phyloP scores from a whole-genome alignment of 2,329 filamentous ascomycete genomes.

The Cladosporium sp. region DNA sequence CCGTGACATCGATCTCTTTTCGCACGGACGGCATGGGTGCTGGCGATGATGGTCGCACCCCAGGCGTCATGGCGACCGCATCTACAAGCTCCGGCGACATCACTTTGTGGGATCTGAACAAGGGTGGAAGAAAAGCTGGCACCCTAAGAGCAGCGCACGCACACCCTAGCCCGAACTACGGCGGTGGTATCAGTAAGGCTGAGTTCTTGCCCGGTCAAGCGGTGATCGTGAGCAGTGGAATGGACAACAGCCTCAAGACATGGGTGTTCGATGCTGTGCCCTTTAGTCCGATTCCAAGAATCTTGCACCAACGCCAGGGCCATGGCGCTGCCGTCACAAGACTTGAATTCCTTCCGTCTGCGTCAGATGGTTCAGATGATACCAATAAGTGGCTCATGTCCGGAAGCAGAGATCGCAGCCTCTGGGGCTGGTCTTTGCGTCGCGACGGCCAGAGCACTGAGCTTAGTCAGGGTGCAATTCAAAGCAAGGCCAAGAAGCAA shows the following conservation, averaged over 20 bases:
- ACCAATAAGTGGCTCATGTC: conserved; percentile 93
- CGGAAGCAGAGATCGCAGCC: conserved; percentile 79
- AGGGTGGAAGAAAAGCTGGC: conserved; percentile 79
- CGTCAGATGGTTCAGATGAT: conserved; percentile 83
- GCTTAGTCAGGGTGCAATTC: conserved; percentile 83
- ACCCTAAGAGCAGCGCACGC: conserved; percentile 85
- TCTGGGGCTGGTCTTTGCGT: conserved; percentile 95
- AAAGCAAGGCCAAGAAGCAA: conserved; percentile 83
- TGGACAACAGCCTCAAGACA: conserved; percentile 89
- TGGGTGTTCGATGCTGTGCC: conserved; percentile 96
- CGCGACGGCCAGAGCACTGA: conserved; percentile 92
- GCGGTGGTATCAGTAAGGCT: conserved; percentile 77
- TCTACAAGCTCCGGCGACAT: conserved; percentile 77
- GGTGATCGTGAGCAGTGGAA: conserved; percentile 81
- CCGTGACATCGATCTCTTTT: conserved; percentile 81
- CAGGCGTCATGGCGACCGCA: conserved; percentile 92
- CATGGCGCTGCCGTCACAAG: conserved; percentile 82
- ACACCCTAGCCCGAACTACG: conserved; percentile 65
- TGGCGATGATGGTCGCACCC: conserved; percentile 75
- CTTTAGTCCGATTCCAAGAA: conserved; percentile 79
- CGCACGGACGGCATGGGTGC: conserved; percentile 84
- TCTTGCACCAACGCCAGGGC: conserved; percentile 79
- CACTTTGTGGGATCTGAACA: conserved; percentile 93
- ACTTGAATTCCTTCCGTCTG: conserved; percentile 78
- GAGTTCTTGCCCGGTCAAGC: conserved; percentile 89